Evolutionary conservation across 179 eudicot species (phyloP).

Genomic region (Corrigiola litoralis): DNA sequence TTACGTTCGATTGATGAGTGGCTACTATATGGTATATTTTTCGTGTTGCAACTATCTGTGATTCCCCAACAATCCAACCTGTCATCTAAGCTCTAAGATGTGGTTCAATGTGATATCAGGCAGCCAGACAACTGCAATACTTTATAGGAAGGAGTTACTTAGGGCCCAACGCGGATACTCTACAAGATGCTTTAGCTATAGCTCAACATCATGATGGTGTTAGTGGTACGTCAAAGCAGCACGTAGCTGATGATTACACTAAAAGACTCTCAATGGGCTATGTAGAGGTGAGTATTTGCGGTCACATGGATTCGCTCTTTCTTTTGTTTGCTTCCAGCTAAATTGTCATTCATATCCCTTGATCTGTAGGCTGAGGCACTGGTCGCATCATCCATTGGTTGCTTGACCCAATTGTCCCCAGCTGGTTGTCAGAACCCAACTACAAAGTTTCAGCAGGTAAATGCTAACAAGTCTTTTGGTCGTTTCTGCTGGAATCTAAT

Average conservation of each 20-base stretch:
- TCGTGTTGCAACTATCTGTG: neutral
- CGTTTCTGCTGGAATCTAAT: neutral
- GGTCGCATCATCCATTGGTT: constrained; percentile 75
- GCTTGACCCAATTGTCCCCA: constrained; percentile 54
- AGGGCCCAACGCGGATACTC: constrained; percentile 59
- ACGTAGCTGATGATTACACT: constrained; percentile 94
- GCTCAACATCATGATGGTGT: constrained; percentile 99
- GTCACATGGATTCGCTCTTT: neutral
- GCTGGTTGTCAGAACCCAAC: constrained; percentile 44
- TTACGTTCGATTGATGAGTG: constrained; percentile 86
- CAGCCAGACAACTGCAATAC: constrained; percentile 90
- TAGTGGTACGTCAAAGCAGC: constrained; percentile 86
- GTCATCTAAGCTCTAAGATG: neutral
- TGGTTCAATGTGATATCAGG: constrained; percentile 34
- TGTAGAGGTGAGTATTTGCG: constrained; percentile 46
- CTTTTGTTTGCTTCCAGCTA: neutral
- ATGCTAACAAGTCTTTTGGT: neutral
- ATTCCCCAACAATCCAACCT: neutral
- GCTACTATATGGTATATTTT: constrained; percentile 70
- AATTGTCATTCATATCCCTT: constrained; percentile 6
- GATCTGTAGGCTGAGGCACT: constrained; percentile 62
- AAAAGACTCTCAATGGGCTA: constrained; percentile 86
- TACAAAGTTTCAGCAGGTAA: constrained; percentile 73
- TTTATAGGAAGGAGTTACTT: constrained; percentile 59
- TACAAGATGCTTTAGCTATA: constrained; percentile 87